These are phyloP conservation scores for Verticillium dahliae DNA, from an alignment of 2,329 filamentous ascomycete species.

Conservation along the genomic window DNA sequence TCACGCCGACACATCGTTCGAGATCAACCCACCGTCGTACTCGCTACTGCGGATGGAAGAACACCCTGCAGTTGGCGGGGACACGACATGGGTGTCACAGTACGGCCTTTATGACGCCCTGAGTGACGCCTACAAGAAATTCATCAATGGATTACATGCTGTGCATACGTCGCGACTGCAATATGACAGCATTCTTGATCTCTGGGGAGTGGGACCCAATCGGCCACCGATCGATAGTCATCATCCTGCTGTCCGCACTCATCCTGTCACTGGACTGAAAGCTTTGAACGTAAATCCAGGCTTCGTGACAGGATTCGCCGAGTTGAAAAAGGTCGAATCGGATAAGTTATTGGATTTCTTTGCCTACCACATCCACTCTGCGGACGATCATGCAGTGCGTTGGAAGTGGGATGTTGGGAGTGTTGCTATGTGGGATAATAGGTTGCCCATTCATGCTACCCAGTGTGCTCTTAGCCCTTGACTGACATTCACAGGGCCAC, in stretches of 20 bases:
- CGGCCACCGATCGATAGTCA: slow-evolving; percentile 38
- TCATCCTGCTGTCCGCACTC: slow-evolving; percentile 40
- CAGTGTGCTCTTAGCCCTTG: background rate
- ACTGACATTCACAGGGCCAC: slow-evolving; percentile 19
- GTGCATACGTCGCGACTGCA: slow-evolving; percentile 38
- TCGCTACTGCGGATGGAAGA: slow-evolving; percentile 45
- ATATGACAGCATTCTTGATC: slow-evolving; percentile 39
- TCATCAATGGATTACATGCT: slow-evolving; percentile 35
- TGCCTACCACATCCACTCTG: slow-evolving; percentile 37
- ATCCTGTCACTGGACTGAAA: slow-evolving; percentile 40
- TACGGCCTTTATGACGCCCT: slow-evolving; percentile 39
- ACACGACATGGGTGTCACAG: slow-evolving; percentile 40
- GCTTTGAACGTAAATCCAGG: slow-evolving; percentile 38
- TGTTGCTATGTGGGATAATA: slow-evolving; percentile 45
- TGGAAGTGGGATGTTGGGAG: slow-evolving; percentile 43
- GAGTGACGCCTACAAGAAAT: slow-evolving; percentile 32
- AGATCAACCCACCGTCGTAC: slow-evolving; percentile 43
- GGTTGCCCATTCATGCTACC: slow-evolving; percentile 13
- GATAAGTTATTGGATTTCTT: slow-evolving; percentile 40
- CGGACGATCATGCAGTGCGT: slow-evolving; percentile 41
- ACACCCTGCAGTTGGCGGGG: slow-evolving; percentile 37
- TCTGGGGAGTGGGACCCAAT: slow-evolving; percentile 33
- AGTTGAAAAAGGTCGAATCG: slow-evolving; percentile 41
- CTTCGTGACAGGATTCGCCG: slow-evolving; percentile 40
- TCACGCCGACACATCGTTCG: slow-evolving; percentile 43